A percentile compares a stretch with the other conserved stretches of the same genome.
Evolutionary conservation across 2,329 filamentous ascomycete species (phyloP).

Genomic region (Alternaria tenuissima): DNA sequence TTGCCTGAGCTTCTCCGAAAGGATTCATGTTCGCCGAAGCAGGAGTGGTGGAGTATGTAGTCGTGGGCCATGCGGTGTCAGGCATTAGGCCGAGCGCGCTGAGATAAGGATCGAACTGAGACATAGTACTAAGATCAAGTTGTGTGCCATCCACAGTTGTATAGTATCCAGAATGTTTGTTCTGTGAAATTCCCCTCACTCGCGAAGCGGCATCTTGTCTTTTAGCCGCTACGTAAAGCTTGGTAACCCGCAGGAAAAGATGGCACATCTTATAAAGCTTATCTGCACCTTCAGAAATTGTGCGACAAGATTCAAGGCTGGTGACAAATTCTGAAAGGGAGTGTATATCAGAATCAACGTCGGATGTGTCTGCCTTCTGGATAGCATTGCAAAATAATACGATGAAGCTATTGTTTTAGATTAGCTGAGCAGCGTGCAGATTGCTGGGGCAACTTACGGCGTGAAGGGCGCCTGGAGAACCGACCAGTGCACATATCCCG

Average conservation of each 20-base stretch:
- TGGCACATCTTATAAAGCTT: slow-evolving; percentile 70
- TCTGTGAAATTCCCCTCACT: slow-evolving; percentile 9
- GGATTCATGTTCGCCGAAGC: slow-evolving; percentile 14
- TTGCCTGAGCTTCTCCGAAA: slow-evolving; percentile 11
- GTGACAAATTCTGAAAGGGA: slow-evolving; percentile 65
- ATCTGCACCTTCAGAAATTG: slow-evolving; percentile 65
- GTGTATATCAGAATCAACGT: slow-evolving; percentile 64
- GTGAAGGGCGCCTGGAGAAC: slow-evolving; percentile 55
- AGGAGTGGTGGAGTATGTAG: slow-evolving; percentile 12
- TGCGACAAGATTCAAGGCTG: slow-evolving; percentile 62
- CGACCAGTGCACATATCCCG: slow-evolving; percentile 46
- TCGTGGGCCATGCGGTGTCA: slow-evolving; percentile 34
- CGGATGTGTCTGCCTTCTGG: slow-evolving; percentile 61
- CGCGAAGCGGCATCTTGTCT: slow-evolving; percentile 47
- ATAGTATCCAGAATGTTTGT: slow-evolving; percentile 21
- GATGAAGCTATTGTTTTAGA: slow-evolving; percentile 47
- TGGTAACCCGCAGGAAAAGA: slow-evolving; percentile 68
- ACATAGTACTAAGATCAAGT: slow-evolving; percentile 38
- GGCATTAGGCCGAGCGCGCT: slow-evolving; percentile 70
- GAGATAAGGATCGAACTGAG: slow-evolving; percentile 69
- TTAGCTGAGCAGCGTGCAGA: not conserved
- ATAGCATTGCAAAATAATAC: slow-evolving; percentile 60
- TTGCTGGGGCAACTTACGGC: slow-evolving; percentile 36
- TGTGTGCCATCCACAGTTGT: slow-evolving; percentile 20
- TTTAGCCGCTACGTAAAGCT: slow-evolving; percentile 69